Conservation (phyloP, 805 yeast genomes). For the Scheffersomyces stipitis region DNA sequence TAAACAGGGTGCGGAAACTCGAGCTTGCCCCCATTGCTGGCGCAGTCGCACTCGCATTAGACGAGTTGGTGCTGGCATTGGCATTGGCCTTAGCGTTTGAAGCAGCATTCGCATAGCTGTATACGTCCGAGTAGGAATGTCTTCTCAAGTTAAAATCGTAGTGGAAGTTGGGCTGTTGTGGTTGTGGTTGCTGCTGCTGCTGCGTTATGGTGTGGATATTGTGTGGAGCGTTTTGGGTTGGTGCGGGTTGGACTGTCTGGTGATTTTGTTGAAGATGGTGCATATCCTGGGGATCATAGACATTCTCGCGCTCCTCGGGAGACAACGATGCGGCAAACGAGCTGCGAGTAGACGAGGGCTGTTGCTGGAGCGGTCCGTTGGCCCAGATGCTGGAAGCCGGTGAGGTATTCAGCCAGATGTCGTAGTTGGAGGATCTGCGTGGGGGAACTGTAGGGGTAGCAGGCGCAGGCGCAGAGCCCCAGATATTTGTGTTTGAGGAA, state of each 20-base stretch:
- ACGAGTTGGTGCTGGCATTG: neutral
- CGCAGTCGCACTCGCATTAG: neutral
- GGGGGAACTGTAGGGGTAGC: neutral
- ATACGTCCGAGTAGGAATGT: constrained; percentile 7
- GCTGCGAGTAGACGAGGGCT: neutral
- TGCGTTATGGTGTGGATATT: too few relatives aligned
- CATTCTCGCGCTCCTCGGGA: too few relatives aligned
- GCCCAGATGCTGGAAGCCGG: neutral
- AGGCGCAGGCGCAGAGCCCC: neutral
- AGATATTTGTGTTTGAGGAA: neutral
- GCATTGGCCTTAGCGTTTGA: too few relatives aligned
- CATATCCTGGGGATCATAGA: neutral
- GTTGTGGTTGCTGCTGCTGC: neutral
- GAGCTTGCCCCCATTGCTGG: neutral
- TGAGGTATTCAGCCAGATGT: neutral
- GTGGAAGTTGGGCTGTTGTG: neutral
- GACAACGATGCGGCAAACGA: neutral
- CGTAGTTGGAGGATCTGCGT: constrained; percentile 7
- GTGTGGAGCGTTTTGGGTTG: neutral
- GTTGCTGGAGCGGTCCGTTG: neutral
- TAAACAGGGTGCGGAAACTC: neutral
- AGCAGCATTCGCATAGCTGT: too few relatives aligned
- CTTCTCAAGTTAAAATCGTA: constrained; percentile 2
- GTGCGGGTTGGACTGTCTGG: neutral
- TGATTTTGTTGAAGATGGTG: neutral